Conservation (phyloP, 169 alveolate genomes). For the Plasmodium malariae region DNA sequence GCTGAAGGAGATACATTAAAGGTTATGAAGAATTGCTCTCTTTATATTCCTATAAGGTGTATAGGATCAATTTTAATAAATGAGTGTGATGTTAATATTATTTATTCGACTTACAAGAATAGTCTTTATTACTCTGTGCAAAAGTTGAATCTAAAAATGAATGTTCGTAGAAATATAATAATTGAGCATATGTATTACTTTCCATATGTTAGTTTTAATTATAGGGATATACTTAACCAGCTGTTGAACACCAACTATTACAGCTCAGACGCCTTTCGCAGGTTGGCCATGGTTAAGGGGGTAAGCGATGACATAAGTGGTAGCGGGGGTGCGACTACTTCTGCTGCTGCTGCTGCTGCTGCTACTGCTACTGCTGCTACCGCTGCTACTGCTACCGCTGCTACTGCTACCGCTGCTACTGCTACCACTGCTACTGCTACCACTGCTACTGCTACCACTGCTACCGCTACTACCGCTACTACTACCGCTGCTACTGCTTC, state of each 20-base stretch:
- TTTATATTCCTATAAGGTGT: conserved; percentile 67
- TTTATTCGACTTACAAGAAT: conserved; percentile 24
- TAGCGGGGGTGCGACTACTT: too few species aligned
- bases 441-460: too few species aligned
- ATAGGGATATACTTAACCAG: not conserved
- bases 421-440: too few species aligned
- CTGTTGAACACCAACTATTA: conserved; percentile 27
- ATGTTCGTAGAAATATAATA: conserved; percentile 26
- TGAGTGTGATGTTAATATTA: conserved; percentile 33
- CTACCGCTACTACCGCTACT: too few species aligned
- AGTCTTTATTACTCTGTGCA: conserved; percentile 33
- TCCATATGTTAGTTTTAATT: conserved; percentile 59
- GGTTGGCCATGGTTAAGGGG: not conserved
- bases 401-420: too few species aligned
- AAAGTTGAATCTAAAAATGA: conserved; percentile 32
- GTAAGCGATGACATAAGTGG: not conserved
- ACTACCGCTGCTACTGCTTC: not conserved
- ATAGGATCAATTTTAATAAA: conserved; percentile 56
- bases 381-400: too few species aligned
- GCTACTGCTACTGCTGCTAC: too few species aligned
- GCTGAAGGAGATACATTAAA: conserved; percentile 5
- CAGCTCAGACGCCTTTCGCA: not conserved
- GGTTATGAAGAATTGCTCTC: conserved; percentile 10
- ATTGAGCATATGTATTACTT: conserved; percentile 40
- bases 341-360: too few species aligned